Evolutionary conservation across 2,329 filamentous ascomycete species (phyloP).

Genomic region (Raffaelea ambrosiae): DNA sequence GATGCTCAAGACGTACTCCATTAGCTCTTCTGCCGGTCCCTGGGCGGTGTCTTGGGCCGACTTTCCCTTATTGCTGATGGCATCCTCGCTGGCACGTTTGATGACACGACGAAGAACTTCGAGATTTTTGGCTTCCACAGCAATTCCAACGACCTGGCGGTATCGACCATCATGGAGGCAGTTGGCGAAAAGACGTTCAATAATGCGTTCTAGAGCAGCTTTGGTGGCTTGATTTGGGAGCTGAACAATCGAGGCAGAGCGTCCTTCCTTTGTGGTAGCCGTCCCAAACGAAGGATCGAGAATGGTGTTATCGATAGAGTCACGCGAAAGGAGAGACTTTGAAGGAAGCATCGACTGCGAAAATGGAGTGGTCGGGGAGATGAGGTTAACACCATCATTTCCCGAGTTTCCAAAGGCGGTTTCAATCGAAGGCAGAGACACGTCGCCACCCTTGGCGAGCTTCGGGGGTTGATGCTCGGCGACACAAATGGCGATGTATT

Average conservation of each 20-base stretch:
- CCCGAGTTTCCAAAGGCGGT: slow-evolving; percentile 66
- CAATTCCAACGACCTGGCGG: slow-evolving; percentile 92
- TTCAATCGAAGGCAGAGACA: slow-evolving; percentile 59
- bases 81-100: slow-evolving; percentile 78
- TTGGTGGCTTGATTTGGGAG: slow-evolving; percentile 63
- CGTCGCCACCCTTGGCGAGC: slow-evolving; percentile 28
- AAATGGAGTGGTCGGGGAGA: slow-evolving; percentile 89
- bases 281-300: slow-evolving; percentile 51
- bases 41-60: slow-evolving; percentile 33
- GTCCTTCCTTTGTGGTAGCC: slow-evolving; percentile 38
- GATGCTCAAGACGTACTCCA: slow-evolving; percentile 93
- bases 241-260: slow-evolving; percentile 54
- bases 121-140: slow-evolving; percentile 87
- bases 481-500: slow-evolving; percentile 74
- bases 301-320: slow-evolving; percentile 56
- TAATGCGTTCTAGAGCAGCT: slow-evolving; percentile 70
- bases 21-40: slow-evolving; percentile 75
- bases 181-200: slow-evolving; percentile 83
- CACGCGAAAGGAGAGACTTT: slow-evolving; percentile 87
- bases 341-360: slow-evolving; percentile 88
- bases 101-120: slow-evolving; percentile 82
- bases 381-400: slow-evolving; percentile 60
- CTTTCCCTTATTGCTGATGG: slow-evolving; percentile 61
- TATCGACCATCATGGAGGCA: slow-evolving; percentile 83
- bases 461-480: slow-evolving; percentile 39